Evolutionary conservation across 768 basidiomycete species (phyloP), one percentile per base, ranked within the genome.

Genomic region (Epithele typhae): DNA sequence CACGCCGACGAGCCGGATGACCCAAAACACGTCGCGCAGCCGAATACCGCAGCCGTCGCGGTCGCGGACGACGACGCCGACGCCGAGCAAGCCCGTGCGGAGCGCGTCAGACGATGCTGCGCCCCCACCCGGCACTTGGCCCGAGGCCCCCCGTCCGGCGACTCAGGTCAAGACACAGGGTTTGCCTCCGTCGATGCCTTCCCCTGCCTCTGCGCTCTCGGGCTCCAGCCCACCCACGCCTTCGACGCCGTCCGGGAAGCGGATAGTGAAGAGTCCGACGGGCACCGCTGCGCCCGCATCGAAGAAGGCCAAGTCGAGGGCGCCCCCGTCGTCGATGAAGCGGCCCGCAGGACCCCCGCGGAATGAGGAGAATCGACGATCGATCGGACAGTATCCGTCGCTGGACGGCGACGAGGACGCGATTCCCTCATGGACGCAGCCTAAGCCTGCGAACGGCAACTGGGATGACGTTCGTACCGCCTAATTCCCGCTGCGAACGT

Each of bases 371-470:
- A 68, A 73, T 23, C 67, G 84, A 55, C 64, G 66, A 51, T 85
- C 81, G 39, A 65, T 87, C n/a, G 84, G 83, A 35, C 65, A 75
- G 37, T 89, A 89, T 65, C 86, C 87, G 6, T 70, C 74, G 1
- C 77, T 81, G 0, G 74, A 69, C 21, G 78, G 70, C n/a, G 72
- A 73, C 49, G 71, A 77, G 39, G 72, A 91, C 62, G 89, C 89
- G 19, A 89, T 92, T 60, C 89, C 90, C 5, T 74, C 77, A 3
- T 88, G 86, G 88, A 88, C 85, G 15, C 82, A 89, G 59, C 86
- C 87, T 21, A 69, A 82, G 22, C 76, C 74, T 21, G 68, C 67
- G 48, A 70, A 76, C 19, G 85, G 86, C 1, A 90, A 87, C 57
- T 92, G 90, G 89, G 89, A 92, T 58, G 89, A 92, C 60, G 87